Percentiles rank a stretch among this genome's conserved stretches.
phyloP scores from a whole-genome alignment of 208 protist species.

The Trypanosoma caninum region DNA sequence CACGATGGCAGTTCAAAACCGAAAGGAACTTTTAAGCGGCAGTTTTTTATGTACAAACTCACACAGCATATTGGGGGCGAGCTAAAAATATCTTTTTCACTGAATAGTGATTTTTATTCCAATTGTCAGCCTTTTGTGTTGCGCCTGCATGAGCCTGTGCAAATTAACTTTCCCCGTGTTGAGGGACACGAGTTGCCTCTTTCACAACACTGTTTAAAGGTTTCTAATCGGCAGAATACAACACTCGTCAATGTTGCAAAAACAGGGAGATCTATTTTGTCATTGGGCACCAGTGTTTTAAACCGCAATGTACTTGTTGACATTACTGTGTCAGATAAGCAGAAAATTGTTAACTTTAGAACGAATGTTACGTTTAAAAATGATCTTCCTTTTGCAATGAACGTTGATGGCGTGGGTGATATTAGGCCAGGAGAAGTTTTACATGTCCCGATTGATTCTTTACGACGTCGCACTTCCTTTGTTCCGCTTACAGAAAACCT shows the following conservation, averaged over 20 bases:
- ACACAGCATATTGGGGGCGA: slow-evolving; percentile 27
- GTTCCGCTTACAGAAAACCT: slow-evolving; percentile 14
- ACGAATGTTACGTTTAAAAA: slow-evolving; percentile 53
- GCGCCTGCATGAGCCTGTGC: slow-evolving; percentile 26
- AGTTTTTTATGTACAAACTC: slow-evolving; percentile 33
- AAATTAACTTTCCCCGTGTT: slow-evolving; percentile 62
- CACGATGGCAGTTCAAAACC: background rate
- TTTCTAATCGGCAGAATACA: slow-evolving; percentile 23
- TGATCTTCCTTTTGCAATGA: slow-evolving; percentile 33
- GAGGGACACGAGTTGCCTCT: slow-evolving; percentile 52
- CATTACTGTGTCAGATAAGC: slow-evolving; percentile 31
- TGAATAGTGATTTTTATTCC: slow-evolving; percentile 22
- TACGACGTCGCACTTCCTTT: slow-evolving; percentile 31
- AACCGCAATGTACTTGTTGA: slow-evolving; percentile 46
- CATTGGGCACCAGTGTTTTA: slow-evolving; percentile 16
- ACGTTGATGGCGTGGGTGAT: slow-evolving; percentile 27
- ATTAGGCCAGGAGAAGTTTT: slow-evolving; percentile 15
- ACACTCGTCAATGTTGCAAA: slow-evolving; percentile 17
- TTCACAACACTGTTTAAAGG: slow-evolving; percentile 45
- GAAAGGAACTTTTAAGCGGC: background rate
- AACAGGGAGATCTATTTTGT: slow-evolving; percentile 5
- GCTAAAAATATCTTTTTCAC: slow-evolving; percentile 16
- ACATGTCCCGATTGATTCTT: slow-evolving; percentile 26
- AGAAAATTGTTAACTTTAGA: slow-evolving; percentile 44
- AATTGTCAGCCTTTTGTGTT: slow-evolving; percentile 9